Percentiles rank a stretch among this genome's conserved stretches.
phyloP scores from a whole-genome alignment of 2,329 filamentous ascomycete genomes.

The Alternaria tenuissima region DNA sequence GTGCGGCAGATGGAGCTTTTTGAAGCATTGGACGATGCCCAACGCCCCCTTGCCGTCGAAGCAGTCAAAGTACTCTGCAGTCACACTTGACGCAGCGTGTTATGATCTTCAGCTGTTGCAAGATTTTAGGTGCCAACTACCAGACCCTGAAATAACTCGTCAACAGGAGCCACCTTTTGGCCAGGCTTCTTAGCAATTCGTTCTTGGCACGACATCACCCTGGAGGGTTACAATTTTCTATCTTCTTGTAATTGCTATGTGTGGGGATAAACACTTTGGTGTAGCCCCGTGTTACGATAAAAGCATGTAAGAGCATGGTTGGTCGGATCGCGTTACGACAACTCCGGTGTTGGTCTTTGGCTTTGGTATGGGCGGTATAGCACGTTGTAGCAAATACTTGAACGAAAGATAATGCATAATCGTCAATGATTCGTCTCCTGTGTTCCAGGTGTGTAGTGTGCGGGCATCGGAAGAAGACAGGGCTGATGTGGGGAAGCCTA shows the following conservation, averaged over 20 bases:
- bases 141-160: background rate
- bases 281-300: constrained; percentile 30
- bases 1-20: constrained; percentile 1
- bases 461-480: background rate
- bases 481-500: constrained; percentile 9
- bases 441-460: background rate
- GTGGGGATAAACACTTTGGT: constrained; percentile 17
- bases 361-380: constrained; percentile 13
- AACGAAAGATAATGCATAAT: constrained; percentile 25
- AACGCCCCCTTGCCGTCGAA: background rate
- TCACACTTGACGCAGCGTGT: background rate
- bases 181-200: constrained; percentile 10
- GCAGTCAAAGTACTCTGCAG: background rate
- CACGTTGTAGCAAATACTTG: constrained; percentile 8
- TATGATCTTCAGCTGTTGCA: background rate
- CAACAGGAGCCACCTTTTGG: constrained; percentile 12
- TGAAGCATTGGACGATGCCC: constrained; percentile 1
- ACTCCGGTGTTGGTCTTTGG: constrained; percentile 21
- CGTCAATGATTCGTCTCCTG: background rate
- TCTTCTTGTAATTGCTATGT: constrained; percentile 33
- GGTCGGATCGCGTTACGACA: constrained; percentile 19
- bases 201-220: constrained; percentile 12
- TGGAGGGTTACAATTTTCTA: constrained; percentile 21
- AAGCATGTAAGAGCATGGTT: constrained; percentile 30
- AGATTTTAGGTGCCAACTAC: background rate